Base-by-base conservation (phyloP, 1,284 basidiomycete genomes). In the Boletus mariae region DNA sequence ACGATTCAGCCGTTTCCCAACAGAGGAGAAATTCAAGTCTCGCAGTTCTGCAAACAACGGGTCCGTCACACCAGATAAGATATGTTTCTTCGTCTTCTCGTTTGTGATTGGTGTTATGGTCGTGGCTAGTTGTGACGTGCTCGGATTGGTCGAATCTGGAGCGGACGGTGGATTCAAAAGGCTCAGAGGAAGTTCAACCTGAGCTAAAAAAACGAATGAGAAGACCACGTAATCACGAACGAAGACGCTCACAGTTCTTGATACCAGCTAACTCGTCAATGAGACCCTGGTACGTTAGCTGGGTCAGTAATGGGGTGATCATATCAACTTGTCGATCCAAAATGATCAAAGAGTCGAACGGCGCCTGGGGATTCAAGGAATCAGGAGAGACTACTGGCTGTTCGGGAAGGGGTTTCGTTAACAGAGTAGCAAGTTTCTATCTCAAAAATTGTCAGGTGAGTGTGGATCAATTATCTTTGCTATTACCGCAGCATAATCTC, bases 251-350 rank as follows among this genome's bases (percentile, higher is more conserved):
- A 92, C 94, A 89, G 62, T 97, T 93, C 70, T 82, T 88, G 58
- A 99, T 88, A 1, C 92, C 92, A 44, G 98, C 76, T 41, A 94
- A 76, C 68, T 99, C 97, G 64, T 99, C 96, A n/a, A 98, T 79
- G 42, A 99, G 84, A 15, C 97, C 97, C 68, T 98, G 89, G 64
- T 98, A 99, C 0, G 97, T 99, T 51, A 99, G 76, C 66, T 99
- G 96, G 1, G 96, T 99, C 45, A 96, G 84, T 51, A 99, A 78
- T 1, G 96, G 94, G 0, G 96, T 98, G 50, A 97, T 86, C 85
- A 98, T 90, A 68, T 99, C 97, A n/a, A 92, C 85, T 42, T 86
- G 82, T 48, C 97, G 83, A 69, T 99, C 97, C 52, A 99, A 65
- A 41, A 99, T 80, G 59, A 99, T 85, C 53, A 99, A 73, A 20